Evolutionary conservation across 2,329 filamentous ascomycete species (phyloP), one percentile per base, ranked within the genome.

Genomic region (Trichophyton benhamiae): DNA sequence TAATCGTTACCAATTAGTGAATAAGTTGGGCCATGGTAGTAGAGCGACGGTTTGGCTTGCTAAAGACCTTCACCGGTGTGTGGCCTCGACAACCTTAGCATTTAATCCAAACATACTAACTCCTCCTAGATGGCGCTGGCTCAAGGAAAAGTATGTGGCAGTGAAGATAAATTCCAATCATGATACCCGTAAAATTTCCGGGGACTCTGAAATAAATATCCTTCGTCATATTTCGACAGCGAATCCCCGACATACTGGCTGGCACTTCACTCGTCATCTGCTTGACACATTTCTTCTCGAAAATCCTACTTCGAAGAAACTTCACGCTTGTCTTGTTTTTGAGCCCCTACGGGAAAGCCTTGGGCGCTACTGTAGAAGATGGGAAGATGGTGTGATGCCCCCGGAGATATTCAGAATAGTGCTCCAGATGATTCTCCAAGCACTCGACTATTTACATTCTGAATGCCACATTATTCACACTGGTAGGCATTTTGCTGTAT

Each of bases 11-110:
- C 64, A 65, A 48, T 20, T 65, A 52, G 62, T 57, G 15, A 62
- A 55, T 8, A 79, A 80, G 63, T 70, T 79, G 9, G 77, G 77
- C 27, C 77, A 74, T 63, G 76, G 76, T 7, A 68, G 67, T 4
- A 67, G 65, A 48, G 77, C 76, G 5, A 78, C 76, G 0, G 72
- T 76, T 3, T 79, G 77, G 76, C 70, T 79, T 42, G 63, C 63
- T 5, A 27, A 58, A 22, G 22, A 22, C 22, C 22, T 22, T 22
- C 22, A 22, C 22, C 22, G 22, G n/a, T n/a, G 22, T 22, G 22
- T 22, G 22, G 22, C 22, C 22, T 3, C 22, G 22, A 22, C 22
- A 22, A 22, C 22, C 22, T 22, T 22, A 22, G 22, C 22, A 22
- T 22, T 22, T 22, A 22, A 22, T 22, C 22, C 3, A 22, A 22